Conservation (phyloP, 1,139 yeast species). For the Insectozyma bohioensis region DNA sequence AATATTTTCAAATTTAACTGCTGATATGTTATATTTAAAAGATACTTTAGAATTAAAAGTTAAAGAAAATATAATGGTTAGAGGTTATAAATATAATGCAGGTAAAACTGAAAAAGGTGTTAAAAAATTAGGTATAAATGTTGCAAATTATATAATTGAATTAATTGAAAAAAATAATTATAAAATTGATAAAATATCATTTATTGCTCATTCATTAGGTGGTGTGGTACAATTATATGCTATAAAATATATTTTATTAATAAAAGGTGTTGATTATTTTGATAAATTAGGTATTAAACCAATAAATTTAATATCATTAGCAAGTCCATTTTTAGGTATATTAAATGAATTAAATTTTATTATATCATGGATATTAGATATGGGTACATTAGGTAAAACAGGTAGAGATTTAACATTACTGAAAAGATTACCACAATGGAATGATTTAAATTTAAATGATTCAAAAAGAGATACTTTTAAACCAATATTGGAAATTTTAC, state of each 20-base stretch:
- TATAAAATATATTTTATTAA: conserved; percentile 66
- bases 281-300: conserved; percentile 52
- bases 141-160: conserved; percentile 69
- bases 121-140: conserved; percentile 72
- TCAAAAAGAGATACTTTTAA: conserved; percentile 25
- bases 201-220: conserved; percentile 90
- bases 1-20: conserved; percentile 81
- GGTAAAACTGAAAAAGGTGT: conserved; percentile 90
- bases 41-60: conserved; percentile 70
- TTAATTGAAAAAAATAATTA: conserved; percentile 42
- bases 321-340: conserved; percentile 86
- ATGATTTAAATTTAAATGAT: conserved; percentile 14
- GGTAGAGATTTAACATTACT: conserved; percentile 84
- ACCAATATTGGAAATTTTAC: conserved; percentile 72
- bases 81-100: conserved; percentile 81
- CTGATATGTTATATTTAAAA: conserved; percentile 84
- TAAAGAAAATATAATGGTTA: conserved; percentile 64
- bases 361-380: conserved; percentile 76
- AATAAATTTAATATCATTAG: conserved; percentile 74
- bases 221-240: conserved; percentile 91
- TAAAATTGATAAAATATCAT: conserved; percentile 64
- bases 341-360: conserved; percentile 82
- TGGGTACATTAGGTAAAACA: conserved; percentile 88
- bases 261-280: conserved; percentile 58
- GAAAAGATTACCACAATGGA: conserved; percentile 23